Percentiles rank a stretch among this genome's conserved stretches.
These are phyloP conservation scores for Rhizopogon vesiculosus DNA, from an alignment of 768 basidiomycete species.

Conservation along the genomic window DNA sequence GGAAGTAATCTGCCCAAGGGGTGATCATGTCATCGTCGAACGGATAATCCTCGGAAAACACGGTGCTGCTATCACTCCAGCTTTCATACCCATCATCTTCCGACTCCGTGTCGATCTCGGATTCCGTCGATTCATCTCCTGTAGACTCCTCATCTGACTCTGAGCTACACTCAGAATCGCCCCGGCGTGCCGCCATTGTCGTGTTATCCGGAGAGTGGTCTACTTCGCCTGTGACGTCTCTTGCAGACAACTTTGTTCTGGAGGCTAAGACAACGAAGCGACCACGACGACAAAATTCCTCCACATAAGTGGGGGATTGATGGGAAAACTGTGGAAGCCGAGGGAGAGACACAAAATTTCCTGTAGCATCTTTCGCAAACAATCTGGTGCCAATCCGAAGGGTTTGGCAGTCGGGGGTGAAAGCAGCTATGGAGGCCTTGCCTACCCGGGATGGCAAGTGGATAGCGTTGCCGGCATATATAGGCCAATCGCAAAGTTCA, in stretches of 20 bases:
- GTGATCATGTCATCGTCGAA: constrained; percentile 11
- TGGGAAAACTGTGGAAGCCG: neutral
- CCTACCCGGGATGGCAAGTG: neutral
- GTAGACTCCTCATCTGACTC: neutral
- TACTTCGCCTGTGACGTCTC: neutral
- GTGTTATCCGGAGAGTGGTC: neutral
- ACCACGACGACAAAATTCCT: neutral
- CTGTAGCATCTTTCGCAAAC: neutral
- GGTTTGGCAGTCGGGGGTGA: neutral
- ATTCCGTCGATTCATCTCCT: constrained; percentile 1
- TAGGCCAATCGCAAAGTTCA: neutral
- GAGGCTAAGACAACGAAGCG: neutral
- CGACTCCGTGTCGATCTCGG: neutral
- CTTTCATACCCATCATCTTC: constrained; percentile 11
- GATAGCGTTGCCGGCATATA: neutral
- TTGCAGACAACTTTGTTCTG: neutral
- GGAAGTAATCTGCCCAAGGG: constrained; percentile 9
- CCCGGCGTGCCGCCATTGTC: neutral
- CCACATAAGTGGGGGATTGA: neutral
- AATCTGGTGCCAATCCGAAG: neutral
- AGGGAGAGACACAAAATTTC: neutral
- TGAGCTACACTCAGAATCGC: neutral
- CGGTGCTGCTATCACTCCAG: constrained; percentile 17
- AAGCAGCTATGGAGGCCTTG: neutral
- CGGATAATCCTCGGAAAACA: neutral